phyloP scores from a whole-genome alignment of 805 yeast species.

The Saturnispora silvae region DNA sequence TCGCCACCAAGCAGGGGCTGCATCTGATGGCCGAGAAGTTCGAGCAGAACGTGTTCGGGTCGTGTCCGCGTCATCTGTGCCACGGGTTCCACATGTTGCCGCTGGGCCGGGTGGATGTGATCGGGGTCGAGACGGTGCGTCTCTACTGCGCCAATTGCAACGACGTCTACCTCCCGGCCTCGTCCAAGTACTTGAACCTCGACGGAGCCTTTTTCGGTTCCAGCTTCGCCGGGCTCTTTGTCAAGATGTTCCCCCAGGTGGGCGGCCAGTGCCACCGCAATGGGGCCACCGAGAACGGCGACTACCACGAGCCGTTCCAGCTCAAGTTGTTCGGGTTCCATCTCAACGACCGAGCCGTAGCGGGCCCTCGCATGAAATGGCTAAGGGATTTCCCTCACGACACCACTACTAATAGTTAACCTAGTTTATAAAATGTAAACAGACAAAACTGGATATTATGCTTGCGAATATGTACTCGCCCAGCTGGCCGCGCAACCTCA shows the following conservation, averaged over 20 bases:
- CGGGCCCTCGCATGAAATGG: constrained; percentile 97
- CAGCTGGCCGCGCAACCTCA: constrained; percentile 42
- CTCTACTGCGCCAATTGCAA: constrained; percentile 91
- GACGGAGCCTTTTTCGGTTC: constrained; percentile 98
- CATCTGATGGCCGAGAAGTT: constrained; percentile 90
- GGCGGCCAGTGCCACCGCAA: constrained; percentile 52
- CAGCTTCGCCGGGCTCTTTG: constrained; percentile 84
- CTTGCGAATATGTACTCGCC: constrained; percentile 87
- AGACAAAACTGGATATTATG: constrained; percentile 78
- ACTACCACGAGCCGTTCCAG: no score
- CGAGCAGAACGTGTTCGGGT: constrained; percentile 80
- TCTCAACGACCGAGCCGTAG: constrained; percentile 57
- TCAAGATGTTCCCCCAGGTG: constrained; percentile 85
- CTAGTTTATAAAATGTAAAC: constrained; percentile 81
- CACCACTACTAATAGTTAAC: background rate
- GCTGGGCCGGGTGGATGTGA: constrained; percentile 80
- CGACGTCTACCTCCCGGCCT: constrained; percentile 81
- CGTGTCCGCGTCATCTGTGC: constrained; percentile 84
- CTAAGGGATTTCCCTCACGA: constrained; percentile 58
- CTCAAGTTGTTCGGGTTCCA: constrained; percentile 82
- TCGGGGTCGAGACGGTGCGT: constrained; percentile 87
- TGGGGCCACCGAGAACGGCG: constrained; percentile 46
- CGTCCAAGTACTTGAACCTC: constrained; percentile 74
- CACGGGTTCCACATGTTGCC: constrained; percentile 87
- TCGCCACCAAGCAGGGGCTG: constrained; percentile 80